Conservation (phyloP, 192 early-diverging fungal species). For the Spizellomyces punctatus region DNA sequence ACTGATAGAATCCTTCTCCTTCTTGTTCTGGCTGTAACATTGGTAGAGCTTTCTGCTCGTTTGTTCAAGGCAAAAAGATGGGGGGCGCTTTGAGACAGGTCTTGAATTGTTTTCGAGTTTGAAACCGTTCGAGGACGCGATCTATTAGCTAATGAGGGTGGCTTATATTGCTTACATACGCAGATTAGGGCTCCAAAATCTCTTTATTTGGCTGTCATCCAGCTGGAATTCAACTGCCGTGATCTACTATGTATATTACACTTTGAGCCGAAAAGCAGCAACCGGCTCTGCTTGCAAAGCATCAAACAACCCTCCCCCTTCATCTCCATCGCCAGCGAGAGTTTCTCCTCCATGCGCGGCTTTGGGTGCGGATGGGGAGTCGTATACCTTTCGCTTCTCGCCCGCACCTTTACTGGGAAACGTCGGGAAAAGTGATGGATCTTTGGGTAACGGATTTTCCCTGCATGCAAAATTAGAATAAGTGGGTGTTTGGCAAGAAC, state of each 20-base stretch:
- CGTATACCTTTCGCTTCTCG: slow-evolving; percentile 35
- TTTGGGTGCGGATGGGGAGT: slow-evolving; percentile 27
- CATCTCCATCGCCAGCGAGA: slow-evolving; percentile 3
- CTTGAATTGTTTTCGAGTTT: too few species aligned
- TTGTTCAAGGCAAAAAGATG: too few species aligned
- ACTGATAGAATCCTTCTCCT: too few species aligned
- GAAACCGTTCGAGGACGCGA: too few species aligned
- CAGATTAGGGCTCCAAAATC: too few species aligned
- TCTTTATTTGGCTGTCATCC: too few species aligned
- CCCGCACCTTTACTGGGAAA: slow-evolving; percentile 67
- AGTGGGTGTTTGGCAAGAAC: neutral
- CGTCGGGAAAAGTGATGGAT: slow-evolving; percentile 91
- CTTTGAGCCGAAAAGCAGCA: slow-evolving; percentile 25
- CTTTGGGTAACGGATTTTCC: slow-evolving; percentile 84
- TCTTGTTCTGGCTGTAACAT: too few species aligned
- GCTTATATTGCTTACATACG: too few species aligned
- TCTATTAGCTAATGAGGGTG: too few species aligned
- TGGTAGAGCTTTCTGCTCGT: too few species aligned
- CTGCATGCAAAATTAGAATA: slow-evolving; percentile 26
- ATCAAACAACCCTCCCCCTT: slow-evolving; percentile 25
- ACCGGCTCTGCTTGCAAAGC: slow-evolving; percentile 10
- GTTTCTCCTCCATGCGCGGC: slow-evolving; percentile 19
- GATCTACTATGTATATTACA: neutral
- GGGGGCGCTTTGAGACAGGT: too few species aligned
- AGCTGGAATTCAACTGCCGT: too few species aligned